Percentiles rank a stretch among this genome's conserved stretches.
Conservation (phyloP, 1,284 basidiomycete species). For the Clitocybe nebularis region DNA sequence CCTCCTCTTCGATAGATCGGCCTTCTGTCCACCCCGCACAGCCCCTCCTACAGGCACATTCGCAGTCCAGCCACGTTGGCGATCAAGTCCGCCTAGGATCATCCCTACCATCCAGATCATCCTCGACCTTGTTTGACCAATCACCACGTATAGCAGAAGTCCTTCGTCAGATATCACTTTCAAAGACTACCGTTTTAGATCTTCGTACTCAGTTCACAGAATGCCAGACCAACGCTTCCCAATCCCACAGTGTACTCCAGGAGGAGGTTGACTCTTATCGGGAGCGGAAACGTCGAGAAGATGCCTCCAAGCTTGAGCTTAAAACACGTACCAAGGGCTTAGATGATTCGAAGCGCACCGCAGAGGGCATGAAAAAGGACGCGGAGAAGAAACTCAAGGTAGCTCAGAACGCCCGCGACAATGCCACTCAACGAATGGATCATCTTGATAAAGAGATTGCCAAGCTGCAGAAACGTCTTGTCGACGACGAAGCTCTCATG, state of each 20-base stretch:
- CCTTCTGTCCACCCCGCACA: slow-evolving; percentile 28
- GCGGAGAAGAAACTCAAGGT: slow-evolving; percentile 84
- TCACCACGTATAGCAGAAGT: slow-evolving; percentile 75
- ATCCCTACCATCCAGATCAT: slow-evolving; percentile 32
- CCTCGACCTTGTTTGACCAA: slow-evolving; percentile 51
- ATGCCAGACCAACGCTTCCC: slow-evolving; percentile 56
- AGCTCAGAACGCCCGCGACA: slow-evolving; percentile 63
- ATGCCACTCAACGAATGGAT: slow-evolving; percentile 60
- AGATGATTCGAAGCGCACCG: slow-evolving; percentile 83
- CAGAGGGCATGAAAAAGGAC: slow-evolving; percentile 77
- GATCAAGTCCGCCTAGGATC: slow-evolving; percentile 33
- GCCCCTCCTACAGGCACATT: slow-evolving; percentile 29
- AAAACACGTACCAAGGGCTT: slow-evolving; percentile 79
- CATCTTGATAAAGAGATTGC: slow-evolving; percentile 69
- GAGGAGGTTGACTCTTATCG: slow-evolving; percentile 72
- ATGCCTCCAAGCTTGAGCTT: slow-evolving; percentile 71
- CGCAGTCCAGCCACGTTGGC: slow-evolving; percentile 24
- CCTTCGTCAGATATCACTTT: slow-evolving; percentile 69
- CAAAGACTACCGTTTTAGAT: slow-evolving; percentile 67
- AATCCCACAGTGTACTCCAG: slow-evolving; percentile 66
- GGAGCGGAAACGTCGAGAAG: slow-evolving; percentile 80
- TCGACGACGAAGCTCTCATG: slow-evolving; percentile 51
- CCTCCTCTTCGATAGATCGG: slow-evolving; percentile 26
- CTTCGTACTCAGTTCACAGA: slow-evolving; percentile 76
- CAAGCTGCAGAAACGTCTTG: slow-evolving; percentile 49